Evolutionary conservation across 495 filamentous ascomycete species (phyloP).

Genomic region (Xylaria nigripes): DNA sequence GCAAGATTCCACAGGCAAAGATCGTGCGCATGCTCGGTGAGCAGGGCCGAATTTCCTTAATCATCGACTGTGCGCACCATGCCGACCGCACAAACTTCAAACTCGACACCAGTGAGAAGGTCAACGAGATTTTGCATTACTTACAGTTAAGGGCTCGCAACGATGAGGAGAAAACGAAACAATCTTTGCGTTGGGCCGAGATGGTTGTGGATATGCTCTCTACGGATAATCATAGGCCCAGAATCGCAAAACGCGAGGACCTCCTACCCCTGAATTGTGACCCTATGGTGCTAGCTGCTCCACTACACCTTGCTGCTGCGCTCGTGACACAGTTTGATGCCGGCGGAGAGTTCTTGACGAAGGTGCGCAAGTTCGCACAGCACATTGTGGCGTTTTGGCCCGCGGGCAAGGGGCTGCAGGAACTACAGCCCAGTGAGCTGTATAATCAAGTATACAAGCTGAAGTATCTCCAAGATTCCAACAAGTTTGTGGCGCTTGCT

Average conservation of each 20-base stretch:
- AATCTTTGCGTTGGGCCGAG: slow-evolving; percentile 38
- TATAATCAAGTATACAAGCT: slow-evolving; percentile 12
- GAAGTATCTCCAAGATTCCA: slow-evolving; percentile 21
- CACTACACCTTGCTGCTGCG: slow-evolving; percentile 34
- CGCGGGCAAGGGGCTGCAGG: slow-evolving; percentile 21
- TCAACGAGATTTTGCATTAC: slow-evolving; percentile 41
- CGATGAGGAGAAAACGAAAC: slow-evolving; percentile 23
- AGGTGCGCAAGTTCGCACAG: slow-evolving; percentile 27
- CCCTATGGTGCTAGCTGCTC: slow-evolving; percentile 30
- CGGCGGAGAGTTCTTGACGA: slow-evolving; percentile 19
- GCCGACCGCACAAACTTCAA: slow-evolving; percentile 42
- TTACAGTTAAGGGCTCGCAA: slow-evolving; percentile 42
- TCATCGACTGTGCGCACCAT: slow-evolving; percentile 48
- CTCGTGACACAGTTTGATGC: slow-evolving; percentile 18
- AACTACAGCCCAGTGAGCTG: slow-evolving; percentile 24
- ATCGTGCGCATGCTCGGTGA: slow-evolving; percentile 34
- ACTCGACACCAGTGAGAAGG: slow-evolving; percentile 34
- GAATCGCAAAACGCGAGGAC: not conserved
- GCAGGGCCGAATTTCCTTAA: slow-evolving; percentile 33
- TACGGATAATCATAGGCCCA: slow-evolving; percentile 30
- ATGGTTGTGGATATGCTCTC: slow-evolving; percentile 47
- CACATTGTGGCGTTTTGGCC: slow-evolving; percentile 33
- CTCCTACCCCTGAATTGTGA: slow-evolving; percentile 25
- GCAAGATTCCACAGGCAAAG: slow-evolving; percentile 30
- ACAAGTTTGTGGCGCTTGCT: slow-evolving; percentile 19